A percentile compares a stretch with the other conserved stretches of the same genome.
These are phyloP conservation scores for Venturia carpophila DNA, from an alignment of 2,329 filamentous ascomycete genomes.

Conservation along the genomic window DNA sequence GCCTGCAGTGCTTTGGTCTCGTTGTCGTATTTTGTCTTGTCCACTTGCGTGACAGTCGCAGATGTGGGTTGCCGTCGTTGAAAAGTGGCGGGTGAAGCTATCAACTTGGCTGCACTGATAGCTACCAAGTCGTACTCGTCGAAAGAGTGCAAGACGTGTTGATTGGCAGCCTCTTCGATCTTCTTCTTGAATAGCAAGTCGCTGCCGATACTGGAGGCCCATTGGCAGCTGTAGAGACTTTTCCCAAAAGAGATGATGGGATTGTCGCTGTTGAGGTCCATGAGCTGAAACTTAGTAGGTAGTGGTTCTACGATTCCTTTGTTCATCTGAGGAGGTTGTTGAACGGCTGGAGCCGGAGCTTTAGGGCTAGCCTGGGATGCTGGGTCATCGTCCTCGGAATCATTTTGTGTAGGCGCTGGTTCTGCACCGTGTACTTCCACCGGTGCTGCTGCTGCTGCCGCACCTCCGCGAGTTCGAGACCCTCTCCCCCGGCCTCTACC, in stretches of 20 bases:
- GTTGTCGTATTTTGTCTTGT: constrained; percentile 9
- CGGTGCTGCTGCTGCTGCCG: not conserved
- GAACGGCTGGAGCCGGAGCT: not conserved
- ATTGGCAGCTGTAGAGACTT: constrained; percentile 69
- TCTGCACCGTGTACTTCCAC: constrained; percentile 5
- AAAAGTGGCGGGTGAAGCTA: constrained; percentile 37
- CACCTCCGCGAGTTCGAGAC: not conserved
- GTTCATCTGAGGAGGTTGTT: constrained; percentile 18
- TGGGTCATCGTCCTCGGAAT: constrained; percentile 11
- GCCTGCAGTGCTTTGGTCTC: constrained; percentile 18
- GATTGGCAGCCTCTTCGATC: constrained; percentile 27
- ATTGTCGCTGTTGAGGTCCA: constrained; percentile 69
- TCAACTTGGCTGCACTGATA: constrained; percentile 61
- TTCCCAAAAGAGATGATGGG: constrained; percentile 76
- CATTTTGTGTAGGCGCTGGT: not conserved
- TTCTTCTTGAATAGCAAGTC: constrained; percentile 60
- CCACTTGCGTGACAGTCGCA: constrained; percentile 3
- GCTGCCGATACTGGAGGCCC: constrained; percentile 77
- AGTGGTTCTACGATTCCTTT: constrained; percentile 21
- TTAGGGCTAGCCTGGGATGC: not conserved
- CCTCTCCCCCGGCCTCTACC: constrained; percentile 5
- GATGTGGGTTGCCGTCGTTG: constrained; percentile 11
- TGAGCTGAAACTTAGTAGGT: constrained; percentile 57
- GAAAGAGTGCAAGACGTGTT: constrained; percentile 44
- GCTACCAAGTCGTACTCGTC: constrained; percentile 62